These are phyloP conservation scores for Leucogyrophana mollusca DNA, from an alignment of 768 basidiomycete species.

Conservation along the genomic window DNA sequence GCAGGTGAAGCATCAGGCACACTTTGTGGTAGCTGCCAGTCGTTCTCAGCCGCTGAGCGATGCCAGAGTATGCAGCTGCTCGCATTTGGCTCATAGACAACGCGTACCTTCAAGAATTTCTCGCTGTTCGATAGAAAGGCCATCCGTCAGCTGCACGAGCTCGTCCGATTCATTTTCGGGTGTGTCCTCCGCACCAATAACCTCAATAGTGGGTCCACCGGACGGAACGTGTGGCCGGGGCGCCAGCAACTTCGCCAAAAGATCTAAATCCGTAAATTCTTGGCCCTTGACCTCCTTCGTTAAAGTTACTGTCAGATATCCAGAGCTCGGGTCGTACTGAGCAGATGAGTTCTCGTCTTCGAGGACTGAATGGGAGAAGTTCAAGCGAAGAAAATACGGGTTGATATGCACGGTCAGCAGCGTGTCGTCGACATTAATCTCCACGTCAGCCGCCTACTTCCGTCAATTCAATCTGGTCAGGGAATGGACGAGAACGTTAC, in stretches of 20 bases:
- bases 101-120: constrained; percentile 57
- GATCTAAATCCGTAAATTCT: constrained; percentile 73
- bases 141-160: constrained; percentile 41
- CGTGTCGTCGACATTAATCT: constrained; percentile 72
- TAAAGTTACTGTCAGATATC: constrained; percentile 72
- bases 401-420: constrained; percentile 75
- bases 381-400: constrained; percentile 81
- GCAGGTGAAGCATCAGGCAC: constrained; percentile 41
- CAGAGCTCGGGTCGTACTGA: constrained; percentile 72
- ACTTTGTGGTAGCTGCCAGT: constrained; percentile 76
- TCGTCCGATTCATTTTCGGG: constrained; percentile 34
- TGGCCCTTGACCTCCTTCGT: constrained; percentile 68
- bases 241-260: constrained; percentile 74
- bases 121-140: constrained; percentile 47
- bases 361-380: constrained; percentile 64
- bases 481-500: background rate
- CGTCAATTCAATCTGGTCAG: background rate
- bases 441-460: constrained; percentile 76
- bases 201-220: constrained; percentile 52
- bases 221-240: constrained; percentile 47
- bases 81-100: background rate
- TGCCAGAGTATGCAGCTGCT: background rate
- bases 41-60: constrained; percentile 67
- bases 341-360: constrained; percentile 70
- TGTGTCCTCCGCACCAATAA: constrained; percentile 36